Percentiles rank a stretch among this genome's conserved stretches.
Evolutionary conservation across 768 basidiomycete species (phyloP).

Genomic region (Lentinula guzmanii): DNA sequence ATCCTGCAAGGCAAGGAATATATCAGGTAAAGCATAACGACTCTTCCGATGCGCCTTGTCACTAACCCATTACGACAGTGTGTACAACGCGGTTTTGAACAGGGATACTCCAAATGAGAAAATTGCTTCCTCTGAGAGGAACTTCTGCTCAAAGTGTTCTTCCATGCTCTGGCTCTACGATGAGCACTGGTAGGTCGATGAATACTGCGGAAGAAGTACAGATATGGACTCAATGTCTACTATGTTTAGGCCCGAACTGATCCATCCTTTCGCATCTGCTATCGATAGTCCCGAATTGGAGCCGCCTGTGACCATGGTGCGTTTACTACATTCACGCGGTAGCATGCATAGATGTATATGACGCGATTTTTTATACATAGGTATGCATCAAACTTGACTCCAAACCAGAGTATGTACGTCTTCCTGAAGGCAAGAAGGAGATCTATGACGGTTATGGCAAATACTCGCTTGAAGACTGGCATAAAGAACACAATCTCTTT

Average conservation of each 20-base stretch:
- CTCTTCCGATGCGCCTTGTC: not conserved
- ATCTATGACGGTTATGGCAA: slow-evolving; percentile 36
- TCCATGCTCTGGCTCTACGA: slow-evolving; percentile 67
- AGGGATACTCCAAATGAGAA: slow-evolving; percentile 45
- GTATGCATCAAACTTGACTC: slow-evolving; percentile 40
- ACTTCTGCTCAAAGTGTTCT: slow-evolving; percentile 60
- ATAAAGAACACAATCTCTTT: slow-evolving; percentile 44
- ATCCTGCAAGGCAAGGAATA: slow-evolving; percentile 47
- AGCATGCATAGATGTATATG: not conserved
- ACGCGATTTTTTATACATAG: slow-evolving; percentile 19
- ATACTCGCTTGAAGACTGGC: slow-evolving; percentile 53
- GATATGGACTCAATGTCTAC: not conserved
- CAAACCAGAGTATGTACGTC: slow-evolving; percentile 54
- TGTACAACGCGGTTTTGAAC: slow-evolving; percentile 59
- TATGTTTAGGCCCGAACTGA: slow-evolving; percentile 46
- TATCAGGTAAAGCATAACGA: slow-evolving; percentile 33
- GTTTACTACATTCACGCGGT: slow-evolving; percentile 7
- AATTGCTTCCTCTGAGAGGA: slow-evolving; percentile 49
- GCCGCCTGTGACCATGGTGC: slow-evolving; percentile 43
- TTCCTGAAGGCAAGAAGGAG: slow-evolving; percentile 54
- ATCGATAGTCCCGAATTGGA: slow-evolving; percentile 58
- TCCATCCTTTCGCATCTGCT: slow-evolving; percentile 65
- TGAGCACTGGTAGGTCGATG: slow-evolving; percentile 35
- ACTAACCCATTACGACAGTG: slow-evolving; percentile 21
- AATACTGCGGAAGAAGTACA: not conserved